Conservation (phyloP, 495 filamentous ascomycete species). For the Xylaria telfairii region DNA sequence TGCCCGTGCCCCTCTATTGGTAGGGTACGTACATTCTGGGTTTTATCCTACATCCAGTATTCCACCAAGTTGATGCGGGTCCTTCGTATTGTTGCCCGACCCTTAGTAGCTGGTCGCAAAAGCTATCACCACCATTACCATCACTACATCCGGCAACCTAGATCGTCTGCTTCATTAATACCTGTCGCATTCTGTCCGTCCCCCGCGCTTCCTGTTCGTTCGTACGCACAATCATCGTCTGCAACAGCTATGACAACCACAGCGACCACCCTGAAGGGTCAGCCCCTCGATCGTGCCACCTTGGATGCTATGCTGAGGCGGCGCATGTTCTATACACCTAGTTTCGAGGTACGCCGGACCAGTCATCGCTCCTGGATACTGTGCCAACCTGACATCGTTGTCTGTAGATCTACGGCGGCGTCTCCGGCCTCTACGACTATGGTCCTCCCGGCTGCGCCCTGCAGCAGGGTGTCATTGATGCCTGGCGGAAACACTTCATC, state of each 20-base stretch:
- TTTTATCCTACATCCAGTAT: background rate
- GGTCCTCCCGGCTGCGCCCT: slow-evolving; percentile 82
- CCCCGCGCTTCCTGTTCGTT: background rate
- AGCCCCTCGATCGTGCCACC: slow-evolving; percentile 79
- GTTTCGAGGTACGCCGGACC: slow-evolving; percentile 66
- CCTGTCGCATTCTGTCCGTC: background rate
- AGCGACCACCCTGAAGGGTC: slow-evolving; percentile 81
- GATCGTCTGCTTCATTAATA: background rate
- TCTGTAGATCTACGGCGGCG: slow-evolving; percentile 77
- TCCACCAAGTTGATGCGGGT: slow-evolving; percentile 20
- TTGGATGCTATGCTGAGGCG: slow-evolving; percentile 86
- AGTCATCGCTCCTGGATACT: background rate
- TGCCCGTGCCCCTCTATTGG: slow-evolving; percentile 18
- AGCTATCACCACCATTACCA: slow-evolving; percentile 1
- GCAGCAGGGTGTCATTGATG: slow-evolving; percentile 84
- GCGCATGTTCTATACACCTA: slow-evolving; percentile 91
- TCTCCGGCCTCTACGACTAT: slow-evolving; percentile 85
- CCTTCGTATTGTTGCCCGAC: slow-evolving; percentile 13
- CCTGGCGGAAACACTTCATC: slow-evolving; percentile 92
- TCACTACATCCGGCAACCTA: background rate
- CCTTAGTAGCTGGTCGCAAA: slow-evolving; percentile 17
- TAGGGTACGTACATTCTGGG: background rate
- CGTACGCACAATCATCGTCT: background rate
- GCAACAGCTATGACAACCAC: slow-evolving; percentile 44
- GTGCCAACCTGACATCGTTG: background rate